phyloP scores from a whole-genome alignment of 2,329 filamentous ascomycete species.

The Hirsutella minnesotensis region DNA sequence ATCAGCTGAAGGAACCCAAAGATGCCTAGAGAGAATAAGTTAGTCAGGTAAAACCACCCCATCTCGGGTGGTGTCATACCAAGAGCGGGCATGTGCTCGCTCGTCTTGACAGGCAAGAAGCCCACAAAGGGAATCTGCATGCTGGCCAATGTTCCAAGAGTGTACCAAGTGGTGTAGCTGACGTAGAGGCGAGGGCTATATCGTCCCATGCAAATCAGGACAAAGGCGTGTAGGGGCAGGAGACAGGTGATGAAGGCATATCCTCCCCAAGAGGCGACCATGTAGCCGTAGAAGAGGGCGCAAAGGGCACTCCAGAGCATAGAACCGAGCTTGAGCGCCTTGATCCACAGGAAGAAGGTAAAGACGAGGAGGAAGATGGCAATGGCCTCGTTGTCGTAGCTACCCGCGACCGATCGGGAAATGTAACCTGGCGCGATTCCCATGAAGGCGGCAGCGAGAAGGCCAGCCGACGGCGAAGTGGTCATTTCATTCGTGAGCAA shows the following conservation, averaged over 20 bases:
- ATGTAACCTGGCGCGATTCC: conserved; percentile 97
- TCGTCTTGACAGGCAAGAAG: conserved; percentile 90
- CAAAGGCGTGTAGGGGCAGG: conserved; percentile 86
- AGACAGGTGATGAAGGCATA: conserved; percentile 99
- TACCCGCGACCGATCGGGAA: conserved; percentile 91
- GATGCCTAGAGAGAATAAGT: conserved; percentile 49
- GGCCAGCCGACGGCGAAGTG: conserved; percentile 83
- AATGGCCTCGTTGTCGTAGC: conserved; percentile 99
- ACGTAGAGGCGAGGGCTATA: conserved; percentile 93
- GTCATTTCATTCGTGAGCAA: conserved; percentile 97
- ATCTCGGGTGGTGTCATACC: conserved; percentile 36
- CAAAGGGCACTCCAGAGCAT: conserved; percentile 93
- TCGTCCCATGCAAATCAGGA: conserved; percentile 90
- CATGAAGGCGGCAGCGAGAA: conserved; percentile 92
- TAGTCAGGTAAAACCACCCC: conserved; percentile 5
- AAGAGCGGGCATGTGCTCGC: conserved; percentile 95
- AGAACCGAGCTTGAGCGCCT: conserved; percentile 90
- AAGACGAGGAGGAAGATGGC: conserved; percentile 97
- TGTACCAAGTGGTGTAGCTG: conserved; percentile 97
- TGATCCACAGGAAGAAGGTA: conserved; percentile 98
- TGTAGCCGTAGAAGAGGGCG: conserved; percentile 97
- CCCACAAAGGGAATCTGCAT: conserved; percentile 99
- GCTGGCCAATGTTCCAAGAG: conserved; percentile 85
- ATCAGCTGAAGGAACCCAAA: conserved; percentile 93
- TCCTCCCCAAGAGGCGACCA: conserved; percentile 98